Base-by-base conservation (phyloP, 352 stramenopile species). In the Phytophthora uliginosa region DNA sequence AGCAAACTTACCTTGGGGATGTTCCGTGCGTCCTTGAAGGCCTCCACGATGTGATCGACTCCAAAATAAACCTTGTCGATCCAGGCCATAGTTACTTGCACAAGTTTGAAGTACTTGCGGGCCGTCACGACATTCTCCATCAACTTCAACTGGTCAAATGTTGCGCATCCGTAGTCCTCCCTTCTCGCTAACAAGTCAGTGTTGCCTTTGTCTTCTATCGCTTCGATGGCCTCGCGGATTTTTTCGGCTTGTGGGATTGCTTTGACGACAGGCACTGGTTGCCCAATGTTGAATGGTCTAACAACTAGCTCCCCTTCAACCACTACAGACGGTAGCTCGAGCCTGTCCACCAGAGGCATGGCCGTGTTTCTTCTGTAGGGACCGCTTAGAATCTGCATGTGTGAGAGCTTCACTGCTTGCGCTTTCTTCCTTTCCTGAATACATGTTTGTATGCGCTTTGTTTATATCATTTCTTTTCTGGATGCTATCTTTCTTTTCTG, bases 361-460 rank as follows among this genome's bases (percentile, higher is more conserved):
- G 28, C 10, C 3, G 24, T 62, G 0, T n/a, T 47, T 28, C 10
- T 62, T 17, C 15, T 57, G n/a, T 62, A 69, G 0, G 52, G 40
- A 0, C 51, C 51, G 9, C 1, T 33, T 4, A 69, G 26, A 17
- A 62, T 40, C n/a, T 61, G 26, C 62, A 69, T 62, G 28, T 69
- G 38, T 1, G 36, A 56, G 2, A 69, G n/a, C 9, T 69, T 62
- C 4, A 69, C 52, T 13, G 7, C 36, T 15, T 38, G 5, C 1
- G n/a, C 6, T 20, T 45, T 62, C 24, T 54, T 62, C 18, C 38
- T 38, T 31, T 56, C 51, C 2, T n/a, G 36, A 20, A 69, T 40
- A 6, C 4, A 18, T 2, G 7, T 31, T 3, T 18, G 7, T 7
- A 69, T 48, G 0, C 34, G 7, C 18, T 56, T 61, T n/a, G 26